These are phyloP conservation scores for Naganishia friedmannii DNA, from an alignment of 768 basidiomycete genomes.

Conservation along the genomic window DNA sequence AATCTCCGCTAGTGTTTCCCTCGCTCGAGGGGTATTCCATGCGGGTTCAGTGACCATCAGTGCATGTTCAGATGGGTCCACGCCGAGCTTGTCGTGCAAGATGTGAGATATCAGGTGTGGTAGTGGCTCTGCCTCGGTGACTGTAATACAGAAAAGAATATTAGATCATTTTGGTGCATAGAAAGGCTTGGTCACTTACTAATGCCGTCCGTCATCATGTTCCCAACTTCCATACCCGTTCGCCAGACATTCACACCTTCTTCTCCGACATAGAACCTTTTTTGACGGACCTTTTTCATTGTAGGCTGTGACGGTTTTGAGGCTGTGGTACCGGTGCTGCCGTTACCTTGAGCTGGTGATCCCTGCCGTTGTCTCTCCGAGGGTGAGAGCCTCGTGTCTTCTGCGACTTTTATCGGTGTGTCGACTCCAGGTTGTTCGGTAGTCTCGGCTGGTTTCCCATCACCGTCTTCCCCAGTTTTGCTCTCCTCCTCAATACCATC, in stretches of 20 bases:
- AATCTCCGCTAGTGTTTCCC: conserved; percentile 92
- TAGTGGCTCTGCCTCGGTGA: conserved; percentile 48
- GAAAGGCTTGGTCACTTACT: conserved; percentile 57
- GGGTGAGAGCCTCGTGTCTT: neutral
- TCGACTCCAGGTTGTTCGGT: neutral
- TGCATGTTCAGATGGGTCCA: conserved; percentile 79
- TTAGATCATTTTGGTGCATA: neutral
- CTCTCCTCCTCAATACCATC: conserved; percentile 12
- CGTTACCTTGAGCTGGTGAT: neutral
- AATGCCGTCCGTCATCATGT: conserved; percentile 78
- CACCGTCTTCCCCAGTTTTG: neutral
- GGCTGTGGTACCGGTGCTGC: conserved; percentile 27
- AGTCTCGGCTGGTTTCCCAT: neutral
- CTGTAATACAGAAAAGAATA: conserved; percentile 32
- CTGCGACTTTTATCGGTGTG: neutral
- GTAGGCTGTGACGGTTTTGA: conserved; percentile 2
- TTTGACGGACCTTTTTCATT: conserved; percentile 54
- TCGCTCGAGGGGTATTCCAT: conserved; percentile 90
- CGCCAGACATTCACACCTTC: conserved; percentile 87
- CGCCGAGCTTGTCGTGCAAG: conserved; percentile 67
- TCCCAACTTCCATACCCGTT: conserved; percentile 78
- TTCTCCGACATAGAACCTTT: conserved; percentile 73
- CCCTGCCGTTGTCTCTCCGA: conserved; percentile 12
- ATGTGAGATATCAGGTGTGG: conserved; percentile 49
- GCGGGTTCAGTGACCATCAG: conserved; percentile 89